These are phyloP conservation scores for Azolla pinnata DNA, from an alignment of 75 land plant genomes.

Conservation along the genomic window DNA sequence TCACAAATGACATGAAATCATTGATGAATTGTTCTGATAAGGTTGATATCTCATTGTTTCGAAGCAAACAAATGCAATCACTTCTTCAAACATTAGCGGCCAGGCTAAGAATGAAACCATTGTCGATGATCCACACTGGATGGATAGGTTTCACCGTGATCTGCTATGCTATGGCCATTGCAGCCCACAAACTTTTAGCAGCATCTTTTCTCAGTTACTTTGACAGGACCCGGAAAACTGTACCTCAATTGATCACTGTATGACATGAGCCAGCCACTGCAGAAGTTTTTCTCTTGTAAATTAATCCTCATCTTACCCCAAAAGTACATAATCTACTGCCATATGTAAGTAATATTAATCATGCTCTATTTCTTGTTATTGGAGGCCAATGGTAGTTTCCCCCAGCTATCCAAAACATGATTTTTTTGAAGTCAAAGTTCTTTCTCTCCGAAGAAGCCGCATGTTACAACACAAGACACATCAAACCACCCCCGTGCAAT, in stretches of 20 bases:
- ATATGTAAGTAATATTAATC: neutral
- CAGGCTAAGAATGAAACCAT: constrained; percentile 12
- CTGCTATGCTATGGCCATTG: constrained; percentile 18
- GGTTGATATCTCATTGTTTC: neutral
- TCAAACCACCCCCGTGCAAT: no score
- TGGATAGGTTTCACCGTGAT: constrained; percentile 13
- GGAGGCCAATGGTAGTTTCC: neutral
- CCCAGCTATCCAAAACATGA: no score
- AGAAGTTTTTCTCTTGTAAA: no score
- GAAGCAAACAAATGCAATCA: constrained; percentile 11
- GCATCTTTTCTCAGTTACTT: neutral
- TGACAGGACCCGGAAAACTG: neutral
- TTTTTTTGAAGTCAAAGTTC: no score
- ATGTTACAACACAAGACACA: no score
- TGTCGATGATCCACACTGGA: constrained; percentile 15
- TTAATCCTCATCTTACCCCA: neutral
- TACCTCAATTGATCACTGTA: neutral
- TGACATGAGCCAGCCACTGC: no score
- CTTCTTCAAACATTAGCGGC: constrained; percentile 10
- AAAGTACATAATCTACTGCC: neutral
- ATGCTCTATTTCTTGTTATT: neutral
- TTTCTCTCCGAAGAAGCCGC: no score
- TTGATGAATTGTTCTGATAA: neutral
- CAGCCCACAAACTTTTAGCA: constrained; percentile 15
- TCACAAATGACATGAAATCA: neutral